Evolutionary conservation across 805 yeast genomes (phyloP), one percentile per base, ranked within the genome.

Genomic region (Candida golubevii): DNA sequence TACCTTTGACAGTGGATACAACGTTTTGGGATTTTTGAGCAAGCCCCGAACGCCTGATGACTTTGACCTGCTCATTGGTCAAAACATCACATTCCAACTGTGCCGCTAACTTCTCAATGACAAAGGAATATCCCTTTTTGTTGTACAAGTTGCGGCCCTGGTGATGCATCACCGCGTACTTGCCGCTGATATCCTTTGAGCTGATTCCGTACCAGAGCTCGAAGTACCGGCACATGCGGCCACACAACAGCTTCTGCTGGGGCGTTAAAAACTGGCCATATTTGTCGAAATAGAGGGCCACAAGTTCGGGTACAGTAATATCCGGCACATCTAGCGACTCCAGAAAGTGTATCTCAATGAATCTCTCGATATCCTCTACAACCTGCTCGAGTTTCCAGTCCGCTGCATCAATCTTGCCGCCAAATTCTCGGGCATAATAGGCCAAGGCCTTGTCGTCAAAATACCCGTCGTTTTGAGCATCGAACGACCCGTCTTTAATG

Each of bases 171-270:
- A 75, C 62, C 1, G 88, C 74, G 56, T 77, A 83, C 52, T 82
- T 83, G 3, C 84, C 82, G 54, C 95, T 84, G 57, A 84, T 71
- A 15, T 63, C 61, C 15, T 75, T 76, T 81, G 88, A 80, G 26
- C 83, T 73, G 28, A 83, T 69, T 0, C 95, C 97, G 59, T 81
- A 85, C 91, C 95, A 88, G 26, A 85, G 66, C 61, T 89, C 97
- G 39, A 79, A 60, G 41, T 71, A 69, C 52, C 95, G 69, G 12
- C 75, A 58, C 42, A 77, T 57, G 47, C 80, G 78, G 1, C 79
- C 75, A 6, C 78, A 75, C 51, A 69, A 73, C n/a, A 56, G 53
- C 10, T 68, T 69, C 55, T 83, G 91, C 2, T 65, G 74, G 29
- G 62, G 57, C 0, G 81, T 71, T 27, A 85, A 62, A n/a, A 75